Percentiles rank a stretch among this genome's conserved stretches.
These are phyloP conservation scores for Colletotrichum chrysophilum DNA, from an alignment of 2,329 filamentous ascomycete species.

Conservation along the genomic window DNA sequence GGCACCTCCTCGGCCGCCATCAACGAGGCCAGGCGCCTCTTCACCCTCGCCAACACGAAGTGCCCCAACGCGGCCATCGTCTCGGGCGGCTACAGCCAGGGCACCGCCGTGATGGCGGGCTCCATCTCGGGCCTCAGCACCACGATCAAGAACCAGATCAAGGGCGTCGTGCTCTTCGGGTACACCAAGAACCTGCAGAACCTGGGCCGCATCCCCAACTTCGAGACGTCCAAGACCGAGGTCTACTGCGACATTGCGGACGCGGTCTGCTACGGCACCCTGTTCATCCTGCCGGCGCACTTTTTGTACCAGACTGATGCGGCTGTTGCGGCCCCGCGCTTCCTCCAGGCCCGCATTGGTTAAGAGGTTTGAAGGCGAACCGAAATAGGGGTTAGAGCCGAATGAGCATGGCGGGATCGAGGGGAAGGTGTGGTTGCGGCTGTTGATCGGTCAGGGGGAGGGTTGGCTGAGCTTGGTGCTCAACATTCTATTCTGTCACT, in stretches of 20 bases:
- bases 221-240: slow-evolving; percentile 34
- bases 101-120: slow-evolving; percentile 47
- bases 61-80: slow-evolving; percentile 48
- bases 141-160: slow-evolving; percentile 37
- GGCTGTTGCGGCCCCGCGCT: slow-evolving; percentile 25
- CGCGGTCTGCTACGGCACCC: slow-evolving; percentile 39
- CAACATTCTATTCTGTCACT: not conserved
- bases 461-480: not conserved
- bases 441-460: not conserved
- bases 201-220: slow-evolving; percentile 41
- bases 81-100: slow-evolving; percentile 46
- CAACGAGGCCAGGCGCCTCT: slow-evolving; percentile 42
- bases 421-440: not conserved
- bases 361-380: fast-evolving
- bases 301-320: slow-evolving; percentile 31
- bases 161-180: slow-evolving; percentile 41
- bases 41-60: slow-evolving; percentile 42
- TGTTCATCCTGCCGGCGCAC: slow-evolving; percentile 39
- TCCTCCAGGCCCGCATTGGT: slow-evolving; percentile 26
- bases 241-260: slow-evolving; percentile 44
- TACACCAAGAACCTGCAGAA: slow-evolving; percentile 50
- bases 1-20: slow-evolving; percentile 44
- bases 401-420: not conserved
- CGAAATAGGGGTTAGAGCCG: fast-evolving
- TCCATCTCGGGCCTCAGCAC: slow-evolving; percentile 38